These are phyloP conservation scores for Globisporangium mamillatum DNA, from an alignment of 352 stramenopile species.

Conservation along the genomic window DNA sequence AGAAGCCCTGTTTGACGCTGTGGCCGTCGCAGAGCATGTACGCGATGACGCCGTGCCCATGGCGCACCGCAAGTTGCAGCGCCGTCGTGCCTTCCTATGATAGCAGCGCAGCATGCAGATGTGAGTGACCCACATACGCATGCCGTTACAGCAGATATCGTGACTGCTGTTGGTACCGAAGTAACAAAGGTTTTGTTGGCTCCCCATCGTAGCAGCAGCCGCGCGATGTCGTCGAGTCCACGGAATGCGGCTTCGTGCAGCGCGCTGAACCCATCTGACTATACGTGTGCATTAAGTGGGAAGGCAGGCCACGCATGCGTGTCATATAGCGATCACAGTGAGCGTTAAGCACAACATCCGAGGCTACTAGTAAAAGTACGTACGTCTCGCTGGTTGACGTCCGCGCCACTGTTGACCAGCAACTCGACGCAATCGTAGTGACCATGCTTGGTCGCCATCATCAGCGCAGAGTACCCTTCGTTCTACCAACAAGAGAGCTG, in stretches of 20 bases:
- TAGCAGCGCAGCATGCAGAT: not conserved
- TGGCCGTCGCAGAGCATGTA: slow-evolving; percentile 64
- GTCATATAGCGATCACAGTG: no score
- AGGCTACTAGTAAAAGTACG: not conserved
- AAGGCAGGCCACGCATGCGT: no score
- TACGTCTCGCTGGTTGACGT: slow-evolving; percentile 68
- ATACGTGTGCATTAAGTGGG: no score
- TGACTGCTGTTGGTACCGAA: slow-evolving; percentile 26
- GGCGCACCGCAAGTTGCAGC: slow-evolving; percentile 60
- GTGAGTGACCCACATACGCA: not conserved
- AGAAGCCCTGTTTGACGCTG: slow-evolving; percentile 51
- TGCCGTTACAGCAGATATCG: no score
- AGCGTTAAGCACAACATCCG: no score
- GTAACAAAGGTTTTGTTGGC: slow-evolving; percentile 60
- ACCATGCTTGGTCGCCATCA: slow-evolving; percentile 57
- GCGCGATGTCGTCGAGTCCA: slow-evolving; percentile 57
- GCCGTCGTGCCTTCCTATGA: slow-evolving; percentile 60
- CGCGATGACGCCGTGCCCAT: slow-evolving; percentile 57
- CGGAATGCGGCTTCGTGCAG: slow-evolving; percentile 68
- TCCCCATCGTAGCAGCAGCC: slow-evolving; percentile 46
- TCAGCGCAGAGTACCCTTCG: slow-evolving; percentile 58
- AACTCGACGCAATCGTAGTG: slow-evolving; percentile 50
- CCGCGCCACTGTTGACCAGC: slow-evolving; percentile 42
- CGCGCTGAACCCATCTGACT: slow-evolving; percentile 70
- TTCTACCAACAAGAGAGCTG: slow-evolving; percentile 22